Base-by-base conservation (phyloP, 306 rosid genomes). In the Ormosia semicastrata region DNA sequence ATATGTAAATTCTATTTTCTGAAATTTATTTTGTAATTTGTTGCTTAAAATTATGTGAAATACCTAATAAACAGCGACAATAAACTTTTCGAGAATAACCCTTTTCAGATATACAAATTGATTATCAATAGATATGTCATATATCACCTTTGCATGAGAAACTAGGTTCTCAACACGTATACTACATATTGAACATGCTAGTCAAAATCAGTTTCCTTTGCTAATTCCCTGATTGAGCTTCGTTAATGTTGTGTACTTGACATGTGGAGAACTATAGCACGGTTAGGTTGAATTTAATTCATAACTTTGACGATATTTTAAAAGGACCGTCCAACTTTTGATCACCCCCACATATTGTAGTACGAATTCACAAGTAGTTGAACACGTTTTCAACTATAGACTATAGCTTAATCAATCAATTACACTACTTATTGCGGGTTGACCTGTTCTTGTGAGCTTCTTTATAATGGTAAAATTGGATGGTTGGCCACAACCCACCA, bases 401-500 rank as follows among this genome's bases (percentile, higher is more conserved):
- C 37, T 40, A 24, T 24, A 67, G 69, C 75, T 72, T 74, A 79
- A 79, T 84, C 81, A 79, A 79, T 84, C 81, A 39, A 80, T 34
- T 62, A 44, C 74, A 18, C 69, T 29, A 56, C 67, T 69, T 13
- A 44, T 18, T 62, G 56, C 73, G 75, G 82, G 24, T 83, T 83
- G 89, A 80, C 79, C 73, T 24, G 60, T 12, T 29, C 37, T 49
- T 69, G 2, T 8, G 41, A 66, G 53, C 40, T 78, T 79, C 58
- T 47, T 53, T 59, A 37, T 50, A 37, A 49, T 60, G 30, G 66
- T 64, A 56, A 63, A 72, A 66, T 82, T 64, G 59, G 54, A 50
- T 46, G 62, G 87, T 69, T 40, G 87, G 83, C 67, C 71, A 66
- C 62, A 58, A 64, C 43, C 81, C 83, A 76, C 83, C 78, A 39